These are phyloP conservation scores for Lactifluus piperatus DNA, from an alignment of 768 basidiomycete species.

Conservation along the genomic window DNA sequence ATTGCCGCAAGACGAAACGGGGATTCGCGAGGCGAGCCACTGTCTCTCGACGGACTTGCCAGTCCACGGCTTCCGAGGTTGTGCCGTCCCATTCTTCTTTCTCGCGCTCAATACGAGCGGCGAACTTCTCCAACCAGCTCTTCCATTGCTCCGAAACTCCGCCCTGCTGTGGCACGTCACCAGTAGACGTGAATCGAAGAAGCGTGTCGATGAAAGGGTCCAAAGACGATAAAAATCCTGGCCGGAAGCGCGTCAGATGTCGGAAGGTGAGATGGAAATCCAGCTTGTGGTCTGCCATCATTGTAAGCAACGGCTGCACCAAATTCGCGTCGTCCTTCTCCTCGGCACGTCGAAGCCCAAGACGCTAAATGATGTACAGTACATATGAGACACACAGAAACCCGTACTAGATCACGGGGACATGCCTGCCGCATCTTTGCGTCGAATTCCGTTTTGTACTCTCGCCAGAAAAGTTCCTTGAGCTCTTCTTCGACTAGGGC, in stretches of 20 bases:
- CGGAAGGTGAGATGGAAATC: constrained; percentile 90
- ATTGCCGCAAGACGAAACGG: constrained; percentile 87
- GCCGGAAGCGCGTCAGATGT: constrained; percentile 52
- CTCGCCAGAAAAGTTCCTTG: constrained; percentile 49
- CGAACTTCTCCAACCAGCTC: constrained; percentile 58
- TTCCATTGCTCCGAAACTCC: constrained; percentile 45
- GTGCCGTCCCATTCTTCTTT: constrained; percentile 40
- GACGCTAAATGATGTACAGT: constrained; percentile 42
- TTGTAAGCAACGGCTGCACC: constrained; percentile 58
- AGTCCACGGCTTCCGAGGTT: constrained; percentile 31
- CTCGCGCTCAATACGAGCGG: constrained; percentile 48
- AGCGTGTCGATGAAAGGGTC: constrained; percentile 37
- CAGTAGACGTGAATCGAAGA: constrained; percentile 40
- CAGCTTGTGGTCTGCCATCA: constrained; percentile 65
- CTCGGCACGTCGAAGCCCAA: constrained; percentile 57
- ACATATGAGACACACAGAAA: neutral
- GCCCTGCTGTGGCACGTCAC: constrained; percentile 35
- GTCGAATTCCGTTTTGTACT: constrained; percentile 56
- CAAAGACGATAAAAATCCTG: constrained; percentile 28
- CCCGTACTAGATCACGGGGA: neutral
- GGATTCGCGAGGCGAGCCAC: constrained; percentile 54
- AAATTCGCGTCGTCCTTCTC: constrained; percentile 51
- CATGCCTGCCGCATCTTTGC: constrained; percentile 59
- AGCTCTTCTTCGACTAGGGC: constrained; percentile 50
- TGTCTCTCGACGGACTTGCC: constrained; percentile 33